Evolutionary conservation across 192 early-diverging fungal species (phyloP).

Genomic region (Podila verticillata): DNA sequence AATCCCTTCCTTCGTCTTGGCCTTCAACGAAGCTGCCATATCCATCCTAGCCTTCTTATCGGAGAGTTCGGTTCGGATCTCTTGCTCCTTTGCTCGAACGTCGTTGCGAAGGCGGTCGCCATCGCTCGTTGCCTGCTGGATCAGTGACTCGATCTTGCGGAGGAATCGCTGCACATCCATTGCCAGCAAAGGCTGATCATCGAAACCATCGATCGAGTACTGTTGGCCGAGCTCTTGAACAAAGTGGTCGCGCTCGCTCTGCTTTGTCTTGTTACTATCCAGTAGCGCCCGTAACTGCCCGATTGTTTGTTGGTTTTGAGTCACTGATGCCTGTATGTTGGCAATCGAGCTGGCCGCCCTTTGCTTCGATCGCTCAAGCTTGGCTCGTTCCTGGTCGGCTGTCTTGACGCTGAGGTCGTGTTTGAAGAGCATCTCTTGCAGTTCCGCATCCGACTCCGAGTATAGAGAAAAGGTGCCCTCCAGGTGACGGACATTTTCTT

Average conservation of each 20-base stretch:
- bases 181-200: slow-evolving; percentile 35
- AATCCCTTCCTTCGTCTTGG: slow-evolving; percentile 18
- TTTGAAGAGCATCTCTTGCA: slow-evolving; percentile 64
- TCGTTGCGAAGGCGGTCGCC: slow-evolving; percentile 28
- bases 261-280: slow-evolving; percentile 38
- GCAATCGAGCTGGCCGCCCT: slow-evolving; percentile 33
- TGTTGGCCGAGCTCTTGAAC: slow-evolving; percentile 51
- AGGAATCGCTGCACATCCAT: slow-evolving; percentile 57
- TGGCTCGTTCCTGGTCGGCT: slow-evolving; percentile 43
- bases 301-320: slow-evolving; percentile 45
- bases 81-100: slow-evolving; percentile 22
- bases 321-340: slow-evolving; percentile 40
- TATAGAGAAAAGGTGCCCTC: slow-evolving; percentile 38
- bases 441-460: slow-evolving; percentile 69
- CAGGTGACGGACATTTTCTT: slow-evolving; percentile 23
- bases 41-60: slow-evolving; percentile 29
- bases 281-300: slow-evolving; percentile 67
- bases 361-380: slow-evolving; percentile 25
- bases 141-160: slow-evolving; percentile 48
- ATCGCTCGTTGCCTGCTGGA: slow-evolving; percentile 39
- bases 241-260: slow-evolving; percentile 54
- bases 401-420: slow-evolving; percentile 38
- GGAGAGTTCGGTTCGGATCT: slow-evolving; percentile 17
- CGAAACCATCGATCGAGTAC: slow-evolving; percentile 55
- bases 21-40: slow-evolving; percentile 24